Base-by-base conservation (phyloP, 2,329 filamentous ascomycete species). In the Ilyonectria robusta region DNA sequence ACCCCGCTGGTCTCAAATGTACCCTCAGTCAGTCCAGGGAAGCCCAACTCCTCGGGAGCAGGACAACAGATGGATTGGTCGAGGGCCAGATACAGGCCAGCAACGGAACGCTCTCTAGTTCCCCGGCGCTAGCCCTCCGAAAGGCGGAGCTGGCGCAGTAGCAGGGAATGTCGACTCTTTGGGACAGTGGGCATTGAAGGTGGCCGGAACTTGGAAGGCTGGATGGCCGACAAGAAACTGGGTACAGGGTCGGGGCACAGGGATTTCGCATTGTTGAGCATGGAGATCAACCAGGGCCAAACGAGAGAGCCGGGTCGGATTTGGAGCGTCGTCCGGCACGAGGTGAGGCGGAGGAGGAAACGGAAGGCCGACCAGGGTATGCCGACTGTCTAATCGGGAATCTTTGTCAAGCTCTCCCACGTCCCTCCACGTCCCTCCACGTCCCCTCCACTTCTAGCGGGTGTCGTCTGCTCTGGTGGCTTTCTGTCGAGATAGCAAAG, bases 401-500 rank as follows among this genome's bases (percentile, higher is more conserved):
- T 48, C 33, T 62, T 62, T 50, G 15, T 60, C 58, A 33, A 65
- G 42, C 42, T 33, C 57, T 60, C 57, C 50, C 62, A 59, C 47
- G 35, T 48, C 40, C 23, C 51, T 57, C 53, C 60, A 50, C 23
- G 23, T 15, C 26, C 26, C 47, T 40, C 40, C 15, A 42, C 60
- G 23, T 37, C 19, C 48, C 55, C 44, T 65, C 50, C 59, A 62
- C 46, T 44, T 57, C 46, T 48, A 42, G 51, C 64, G 56, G 35
- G 40, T 54, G 44, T 50, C 37, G 42, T 51, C 37, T 62, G 66
- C 23, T 65, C 31, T 62, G 62, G 66, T 67, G 55, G 57, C 48
- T 46, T 33, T 69, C 69, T 69, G 62, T 68, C 64, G 63, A 55
- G 35, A 62, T 51, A 55, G 67, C 59, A 65, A 62, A 46, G 69